Evolutionary conservation across 78 protist genomes (phyloP), one percentile per base, ranked within the genome.

Genomic region (Andalucia godoyi): DNA sequence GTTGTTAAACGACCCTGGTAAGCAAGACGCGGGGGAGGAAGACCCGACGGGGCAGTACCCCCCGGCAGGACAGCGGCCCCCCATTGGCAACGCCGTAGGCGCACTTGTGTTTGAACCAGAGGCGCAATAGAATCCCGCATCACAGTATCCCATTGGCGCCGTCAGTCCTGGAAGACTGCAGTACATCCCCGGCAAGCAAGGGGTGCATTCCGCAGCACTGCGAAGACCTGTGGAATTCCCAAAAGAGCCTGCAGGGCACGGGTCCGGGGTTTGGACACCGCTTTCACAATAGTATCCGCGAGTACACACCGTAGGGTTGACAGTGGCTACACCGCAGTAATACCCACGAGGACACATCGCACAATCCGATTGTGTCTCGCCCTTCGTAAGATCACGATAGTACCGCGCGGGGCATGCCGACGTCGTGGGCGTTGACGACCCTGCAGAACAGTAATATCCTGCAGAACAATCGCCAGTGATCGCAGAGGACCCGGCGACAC

Each of bases 361-460:
- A 51, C 79, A 55, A 4, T 32, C 57, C 27, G 70, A 58, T 38
- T 29, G n/a, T 40, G 52, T 27, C 32, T 62, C 52, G 9, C 67
- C 36, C 9, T 64, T 60, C 0, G 68, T 57, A 17, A 2, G 1
- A 62, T 23, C 25, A n/a, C 69, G 64, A 61, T 21, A 53, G n/a
- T 57, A 25, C 0, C 62, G 64, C 12, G 49, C 51, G 10, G 49
- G 45, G 59, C 74, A 74, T 29, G 33, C 8, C 30, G 23, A 2
- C 0, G 66, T 49, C 13, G 27, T 4, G 18, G 63, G 17, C 29
- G 79, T 36, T 18, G n/a, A n/a, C n/a, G n/a, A n/a, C n/a, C 72
- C 81, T 2, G 57, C 15, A 10, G 81, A 68, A 53, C 81, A 68
- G 69, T 66, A 76, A 32, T 2, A 40, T 2, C 81, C 81, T 2